Evolutionary conservation across 139 green algal species (phyloP), one percentile per base, ranked within the genome.

Genomic region (Micractinium sp.): DNA sequence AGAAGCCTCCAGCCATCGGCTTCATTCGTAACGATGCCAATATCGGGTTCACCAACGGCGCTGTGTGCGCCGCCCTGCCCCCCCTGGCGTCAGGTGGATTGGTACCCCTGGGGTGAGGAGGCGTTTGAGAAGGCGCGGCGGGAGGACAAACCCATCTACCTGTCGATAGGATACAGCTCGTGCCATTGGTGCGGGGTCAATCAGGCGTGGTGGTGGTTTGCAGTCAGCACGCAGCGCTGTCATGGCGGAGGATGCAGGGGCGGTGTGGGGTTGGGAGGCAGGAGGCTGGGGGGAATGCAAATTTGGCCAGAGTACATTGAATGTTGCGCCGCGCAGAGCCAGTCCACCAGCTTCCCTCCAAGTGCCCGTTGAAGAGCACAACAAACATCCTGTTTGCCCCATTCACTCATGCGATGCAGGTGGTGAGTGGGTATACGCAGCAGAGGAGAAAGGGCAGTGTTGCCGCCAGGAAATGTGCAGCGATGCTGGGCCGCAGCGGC

Each of bases 41-140:
- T 16, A 67, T n/a, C n/a, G n/a, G n/a, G n/a, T n/a, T n/a, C 60
- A 67, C 27, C 69, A 23, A 23, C 25, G 13, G 14, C 69, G 25
- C 69, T 33, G 69, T 27, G 14, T 27, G 14, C 27, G 69, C 73
- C 18, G n/a, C 73, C 5, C 56, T 71, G 7, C 20, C 22, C 22
- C 63, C 63, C 63, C 12, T 71, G 20, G 23, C 39, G 47, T 14
- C 91, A 98, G 95, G 96, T 99, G 38, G 95, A 99, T 47, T 99
- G 97, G 97, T 98, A 97, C 79, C 93, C 97, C 0, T 99, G 97
- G 97, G 91, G 94, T 13, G 87, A 94, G 63, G 96, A 98, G 80
- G 97, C 97, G 0, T 97, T 99, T 78, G 91, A 93, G 0, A 92
- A 91, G 56, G 96, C 97, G 0, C 66, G 79, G 33, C 18, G 36